phyloP scores from a whole-genome alignment of 352 stramenopile species.

The Globisporangium carolinianum region DNA sequence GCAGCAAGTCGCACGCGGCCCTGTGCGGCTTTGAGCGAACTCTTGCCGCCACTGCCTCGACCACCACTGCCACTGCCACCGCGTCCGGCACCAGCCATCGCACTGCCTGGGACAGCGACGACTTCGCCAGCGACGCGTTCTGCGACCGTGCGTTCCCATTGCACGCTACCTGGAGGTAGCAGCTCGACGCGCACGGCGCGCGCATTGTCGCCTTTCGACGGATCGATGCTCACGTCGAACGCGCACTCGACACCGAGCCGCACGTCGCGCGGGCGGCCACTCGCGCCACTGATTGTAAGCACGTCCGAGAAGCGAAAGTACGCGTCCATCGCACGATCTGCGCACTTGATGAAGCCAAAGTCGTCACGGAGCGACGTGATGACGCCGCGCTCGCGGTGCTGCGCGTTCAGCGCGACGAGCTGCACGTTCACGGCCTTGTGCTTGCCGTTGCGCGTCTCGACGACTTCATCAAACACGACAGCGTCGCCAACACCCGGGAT shows the following conservation, averaged over 20 bases:
- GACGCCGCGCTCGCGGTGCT: conserved; percentile 58
- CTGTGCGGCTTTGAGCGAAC: conserved; percentile 22
- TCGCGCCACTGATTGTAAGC: conserved; percentile 24
- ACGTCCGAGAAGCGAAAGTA: conserved; percentile 80
- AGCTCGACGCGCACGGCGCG: conserved; percentile 58
- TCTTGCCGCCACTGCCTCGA: conserved; percentile 22
- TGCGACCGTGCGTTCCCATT: conserved; percentile 54
- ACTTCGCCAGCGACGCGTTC: conserved; percentile 39
- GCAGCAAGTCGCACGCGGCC: conserved; percentile 39
- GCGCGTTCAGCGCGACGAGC: conserved; percentile 48
- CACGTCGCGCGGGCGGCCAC: conserved; percentile 24
- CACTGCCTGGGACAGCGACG: conserved; percentile 14
- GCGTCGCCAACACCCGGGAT: conserved; percentile 46
- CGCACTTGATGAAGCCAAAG: conserved; percentile 81
- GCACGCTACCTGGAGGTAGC: conserved; percentile 39
- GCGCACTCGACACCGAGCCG: conserved; percentile 53
- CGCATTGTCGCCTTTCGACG: conserved; percentile 38
- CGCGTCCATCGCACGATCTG: conserved; percentile 50
- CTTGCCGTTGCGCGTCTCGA: conserved; percentile 61
- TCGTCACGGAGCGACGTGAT: conserved; percentile 72
- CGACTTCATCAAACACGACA: conserved; percentile 59
- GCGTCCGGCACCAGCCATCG: conserved; percentile 17
- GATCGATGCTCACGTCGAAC: conserved; percentile 53
- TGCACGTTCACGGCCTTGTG: conserved; percentile 58
- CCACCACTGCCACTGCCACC: conserved; percentile 21